Conservation (phyloP, 2,329 filamentous ascomycete genomes). For the Eutypa lata region DNA sequence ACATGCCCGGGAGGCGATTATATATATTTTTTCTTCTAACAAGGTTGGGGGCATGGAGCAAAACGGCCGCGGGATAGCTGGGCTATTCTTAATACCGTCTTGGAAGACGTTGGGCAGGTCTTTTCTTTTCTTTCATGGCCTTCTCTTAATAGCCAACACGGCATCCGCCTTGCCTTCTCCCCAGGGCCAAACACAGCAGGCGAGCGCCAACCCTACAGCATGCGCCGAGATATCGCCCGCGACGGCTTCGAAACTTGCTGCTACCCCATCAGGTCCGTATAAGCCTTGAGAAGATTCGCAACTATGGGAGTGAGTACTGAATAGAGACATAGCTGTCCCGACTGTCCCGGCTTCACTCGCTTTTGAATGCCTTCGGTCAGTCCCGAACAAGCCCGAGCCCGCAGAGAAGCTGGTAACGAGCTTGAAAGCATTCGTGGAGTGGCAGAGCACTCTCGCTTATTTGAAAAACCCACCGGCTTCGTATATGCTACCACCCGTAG, state of each 20-base stretch:
- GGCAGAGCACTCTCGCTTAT: conserved; percentile 46
- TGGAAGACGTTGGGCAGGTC: conserved; percentile 7
- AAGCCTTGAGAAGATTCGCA: neutral
- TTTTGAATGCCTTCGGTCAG: conserved; percentile 34
- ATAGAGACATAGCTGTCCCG: conserved; percentile 18
- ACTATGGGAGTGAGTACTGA: neutral
- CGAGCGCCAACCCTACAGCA: conserved; percentile 13
- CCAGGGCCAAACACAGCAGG: conserved; percentile 10
- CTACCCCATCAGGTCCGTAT: conserved; percentile 16
- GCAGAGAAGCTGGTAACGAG: conserved; percentile 34
- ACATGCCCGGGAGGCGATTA: neutral
- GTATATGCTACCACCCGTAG: conserved; percentile 47
- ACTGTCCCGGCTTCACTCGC: conserved; percentile 35
- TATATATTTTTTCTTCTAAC: neutral
- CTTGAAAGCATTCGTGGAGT: conserved; percentile 40
- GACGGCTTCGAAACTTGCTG: conserved; percentile 10
- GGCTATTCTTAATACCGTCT: conserved; percentile 7
- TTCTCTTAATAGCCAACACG: conserved; percentile 3
- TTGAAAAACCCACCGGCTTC: conserved; percentile 49
- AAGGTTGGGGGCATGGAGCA: neutral
- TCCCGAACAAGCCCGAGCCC: conserved; percentile 34
- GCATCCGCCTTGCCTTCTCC: conserved; percentile 17
- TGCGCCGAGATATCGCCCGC: conserved; percentile 19
- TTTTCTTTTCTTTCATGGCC: conserved; percentile 1
- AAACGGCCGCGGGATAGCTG: conserved; percentile 7